Percentiles rank a stretch among this genome's conserved stretches.
These are phyloP conservation scores for Agrocybe pediades DNA, from an alignment of 768 basidiomycete species.

Conservation along the genomic window DNA sequence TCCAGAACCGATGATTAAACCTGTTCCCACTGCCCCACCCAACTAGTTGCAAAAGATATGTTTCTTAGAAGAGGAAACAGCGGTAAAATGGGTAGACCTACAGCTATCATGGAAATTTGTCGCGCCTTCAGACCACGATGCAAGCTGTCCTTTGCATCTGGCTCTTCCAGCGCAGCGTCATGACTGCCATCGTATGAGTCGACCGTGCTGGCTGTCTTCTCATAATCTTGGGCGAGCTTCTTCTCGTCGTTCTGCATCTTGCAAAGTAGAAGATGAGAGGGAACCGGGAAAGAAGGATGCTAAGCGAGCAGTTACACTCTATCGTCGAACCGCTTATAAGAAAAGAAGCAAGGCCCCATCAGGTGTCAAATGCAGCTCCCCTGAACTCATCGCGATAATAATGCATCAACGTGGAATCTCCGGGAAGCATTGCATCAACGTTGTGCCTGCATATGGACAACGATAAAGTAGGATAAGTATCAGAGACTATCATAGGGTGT, in stretches of 20 bases:
- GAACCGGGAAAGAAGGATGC: not conserved
- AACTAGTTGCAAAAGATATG: slow-evolving; percentile 29
- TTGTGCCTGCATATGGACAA: not conserved
- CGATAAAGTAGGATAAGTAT: not conserved
- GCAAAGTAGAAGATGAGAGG: not conserved
- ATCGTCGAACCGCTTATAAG: slow-evolving; percentile 1
- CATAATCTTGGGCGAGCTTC: slow-evolving; percentile 17
- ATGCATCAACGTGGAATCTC: slow-evolving; percentile 3
- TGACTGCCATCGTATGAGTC: slow-evolving; percentile 18
- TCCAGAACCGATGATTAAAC: slow-evolving; percentile 59
- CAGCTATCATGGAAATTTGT: slow-evolving; percentile 60
- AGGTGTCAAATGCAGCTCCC: not conserved
- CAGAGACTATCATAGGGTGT: not conserved
- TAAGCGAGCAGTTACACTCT: not conserved
- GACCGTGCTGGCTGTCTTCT: slow-evolving; percentile 20
- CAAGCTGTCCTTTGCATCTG: slow-evolving; percentile 35
- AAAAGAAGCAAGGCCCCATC: slow-evolving; percentile 9
- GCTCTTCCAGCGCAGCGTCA: slow-evolving; percentile 32
- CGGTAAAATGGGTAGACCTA: slow-evolving; percentile 17
- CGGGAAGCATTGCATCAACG: not conserved
- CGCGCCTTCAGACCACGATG: slow-evolving; percentile 53
- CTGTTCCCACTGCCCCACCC: slow-evolving; percentile 54
- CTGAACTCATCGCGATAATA: not conserved
- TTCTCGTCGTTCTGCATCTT: slow-evolving; percentile 29
- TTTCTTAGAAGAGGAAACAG: not conserved